Conservation (phyloP, 805 yeast genomes). For the Lipomyces yamadae region DNA sequence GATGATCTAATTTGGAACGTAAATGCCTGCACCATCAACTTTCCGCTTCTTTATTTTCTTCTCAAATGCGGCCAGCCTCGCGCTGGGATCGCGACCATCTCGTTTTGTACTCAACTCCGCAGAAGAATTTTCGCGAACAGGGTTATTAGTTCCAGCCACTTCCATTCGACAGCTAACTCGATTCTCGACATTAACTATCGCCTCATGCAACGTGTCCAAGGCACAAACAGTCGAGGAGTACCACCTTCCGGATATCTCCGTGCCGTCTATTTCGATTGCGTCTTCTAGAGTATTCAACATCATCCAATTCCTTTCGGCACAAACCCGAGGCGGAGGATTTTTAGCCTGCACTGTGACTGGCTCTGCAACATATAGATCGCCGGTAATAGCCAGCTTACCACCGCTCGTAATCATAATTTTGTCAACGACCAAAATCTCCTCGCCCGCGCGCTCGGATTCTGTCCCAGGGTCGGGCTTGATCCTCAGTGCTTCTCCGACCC, state of each 20-base stretch:
- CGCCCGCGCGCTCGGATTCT: neutral
- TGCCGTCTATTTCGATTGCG: neutral
- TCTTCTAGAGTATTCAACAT: conserved; percentile 2
- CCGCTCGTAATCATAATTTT: conserved; percentile 2
- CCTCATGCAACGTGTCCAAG: neutral
- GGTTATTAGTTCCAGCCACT: neutral
- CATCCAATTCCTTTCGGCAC: conserved; percentile 12
- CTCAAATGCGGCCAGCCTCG: neutral
- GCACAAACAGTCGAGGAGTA: conserved; percentile 9
- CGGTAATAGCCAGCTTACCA: neutral
- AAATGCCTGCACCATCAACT: neutral
- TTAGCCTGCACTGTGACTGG: conserved; percentile 3
- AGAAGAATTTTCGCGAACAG: neutral
- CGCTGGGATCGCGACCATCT: neutral
- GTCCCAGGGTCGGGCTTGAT: conserved; percentile 19
- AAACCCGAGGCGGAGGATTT: conserved; percentile 5
- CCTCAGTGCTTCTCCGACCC: conserved; percentile 32
- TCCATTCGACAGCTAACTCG: neutral
- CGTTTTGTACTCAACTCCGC: neutral
- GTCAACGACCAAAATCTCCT: conserved; percentile 26
- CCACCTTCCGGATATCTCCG: conserved; percentile 10
- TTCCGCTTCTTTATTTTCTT: neutral
- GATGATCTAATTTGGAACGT: no score
- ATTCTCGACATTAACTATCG: neutral
- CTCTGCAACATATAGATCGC: neutral